Base-by-base conservation (phyloP, 2,329 filamentous ascomycete genomes). In the Colletotrichum caudatum region DNA sequence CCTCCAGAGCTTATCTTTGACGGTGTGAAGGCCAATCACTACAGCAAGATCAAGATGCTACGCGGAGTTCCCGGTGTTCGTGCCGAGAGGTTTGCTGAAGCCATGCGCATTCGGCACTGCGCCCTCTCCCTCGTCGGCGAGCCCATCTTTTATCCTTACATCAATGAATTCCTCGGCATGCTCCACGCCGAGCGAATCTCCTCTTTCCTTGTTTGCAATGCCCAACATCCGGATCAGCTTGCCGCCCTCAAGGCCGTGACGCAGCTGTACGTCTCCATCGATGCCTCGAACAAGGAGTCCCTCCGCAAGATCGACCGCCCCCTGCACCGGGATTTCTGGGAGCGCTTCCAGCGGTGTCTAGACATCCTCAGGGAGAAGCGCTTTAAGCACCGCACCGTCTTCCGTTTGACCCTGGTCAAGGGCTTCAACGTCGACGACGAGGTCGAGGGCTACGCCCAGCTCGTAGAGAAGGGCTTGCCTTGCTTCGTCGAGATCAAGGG, bases 351-450 rank as follows among this genome's bases (percentile, higher is more conserved):
- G 78, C 88, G 92, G 41, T 98, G 96, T 78, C 88, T 98, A 44
- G 94, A 97, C 71, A 97, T 99, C 73, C 84, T 98, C 29, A 90
- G 93, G 20, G 92, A 93, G 80, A 93, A 93, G 81, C 90, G 95
- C 51, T 92, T 93, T 84, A 88, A 91, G 66, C 95, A 98, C 80
- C 91, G 95, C 66, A 98, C 96, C 7, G 96, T 98, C 5, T 98
- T 97, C 86, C 91, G 96, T 1, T 88, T 98, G 4, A 98, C 95
- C 0, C 90, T 99, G 2, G 96, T 98, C 79, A 98, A 98, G 84
- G 95, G 95, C 3, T 98, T 99, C 88, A 98, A 99, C 80, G 90
- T 98, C 74, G 95, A 97, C 33, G 95, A 97, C 76, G 96, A 98
- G 81, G 94, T 92, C 7, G 89, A 92, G 74, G 95, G 95, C 5